Conservation (phyloP, 495 filamentous ascomycete genomes). For the Emericellopsis terricola region DNA sequence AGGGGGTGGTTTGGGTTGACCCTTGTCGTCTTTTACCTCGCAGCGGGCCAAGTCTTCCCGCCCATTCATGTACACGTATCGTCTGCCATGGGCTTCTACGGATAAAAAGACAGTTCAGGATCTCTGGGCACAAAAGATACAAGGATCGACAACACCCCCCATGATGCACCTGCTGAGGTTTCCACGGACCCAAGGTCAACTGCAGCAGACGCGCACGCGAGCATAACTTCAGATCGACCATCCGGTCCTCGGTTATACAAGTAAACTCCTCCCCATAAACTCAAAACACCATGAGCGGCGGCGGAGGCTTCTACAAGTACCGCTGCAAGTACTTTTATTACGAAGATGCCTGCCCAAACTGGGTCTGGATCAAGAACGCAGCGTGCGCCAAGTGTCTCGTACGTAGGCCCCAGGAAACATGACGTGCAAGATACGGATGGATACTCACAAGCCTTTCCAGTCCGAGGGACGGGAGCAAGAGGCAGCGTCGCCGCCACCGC, state of each 20-base stretch:
- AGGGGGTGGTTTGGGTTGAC: no score
- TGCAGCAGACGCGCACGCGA: no score
- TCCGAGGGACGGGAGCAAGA: background rate
- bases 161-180: no score
- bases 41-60: no score
- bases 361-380: conserved; percentile 42
- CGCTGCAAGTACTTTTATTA: conserved; percentile 44
- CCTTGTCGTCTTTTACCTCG: no score
- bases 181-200: no score
- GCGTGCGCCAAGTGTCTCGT: conserved; percentile 39
- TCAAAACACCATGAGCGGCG: conserved; percentile 31
- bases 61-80: no score
- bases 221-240: background rate
- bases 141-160: no score
- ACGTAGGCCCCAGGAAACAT: conserved; percentile 10
- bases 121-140: no score
- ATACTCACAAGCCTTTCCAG: no score
- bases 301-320: conserved; percentile 41
- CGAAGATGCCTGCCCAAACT: conserved; percentile 38
- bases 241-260: background rate
- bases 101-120: no score
- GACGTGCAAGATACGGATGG: background rate
- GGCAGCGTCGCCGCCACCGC: background rate
- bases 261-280: background rate
- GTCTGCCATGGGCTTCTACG: no score